Conservation (phyloP, 1,139 yeast species). For the Suhomyces panamericanus region DNA sequence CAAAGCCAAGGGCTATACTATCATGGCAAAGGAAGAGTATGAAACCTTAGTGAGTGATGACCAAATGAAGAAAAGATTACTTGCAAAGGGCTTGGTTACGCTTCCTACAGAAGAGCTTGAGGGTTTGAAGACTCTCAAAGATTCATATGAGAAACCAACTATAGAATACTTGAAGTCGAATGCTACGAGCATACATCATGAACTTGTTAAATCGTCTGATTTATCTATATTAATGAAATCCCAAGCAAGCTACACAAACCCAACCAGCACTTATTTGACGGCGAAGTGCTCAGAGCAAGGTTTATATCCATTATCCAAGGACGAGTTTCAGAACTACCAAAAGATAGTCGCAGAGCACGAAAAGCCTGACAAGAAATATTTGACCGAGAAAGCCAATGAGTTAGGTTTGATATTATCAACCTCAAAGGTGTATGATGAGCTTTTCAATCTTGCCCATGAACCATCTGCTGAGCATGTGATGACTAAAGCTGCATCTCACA, state of each 20-base stretch:
- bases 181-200: slow-evolving; percentile 19
- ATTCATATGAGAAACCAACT: slow-evolving; percentile 19
- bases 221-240: slow-evolving; percentile 21
- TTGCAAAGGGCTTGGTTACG: slow-evolving; percentile 36
- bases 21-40: slow-evolving; percentile 30
- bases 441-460: slow-evolving; percentile 26
- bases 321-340: slow-evolving; percentile 25
- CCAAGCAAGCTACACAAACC: slow-evolving; percentile 19
- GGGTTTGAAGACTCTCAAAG: slow-evolving; percentile 16
- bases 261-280: slow-evolving; percentile 31
- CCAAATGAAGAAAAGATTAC: slow-evolving; percentile 35
- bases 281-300: slow-evolving; percentile 27
- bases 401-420: slow-evolving; percentile 36
- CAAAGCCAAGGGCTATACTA: slow-evolving; percentile 29
- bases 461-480: slow-evolving; percentile 23
- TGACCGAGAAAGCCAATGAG: slow-evolving; percentile 27
- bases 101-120: slow-evolving; percentile 28
- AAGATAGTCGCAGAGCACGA: slow-evolving; percentile 30
- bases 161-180: slow-evolving; percentile 20
- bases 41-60: slow-evolving; percentile 32
- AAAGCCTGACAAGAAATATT: slow-evolving; percentile 27
- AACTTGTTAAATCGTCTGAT: slow-evolving; percentile 22
- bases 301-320: slow-evolving; percentile 27
- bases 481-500: slow-evolving; percentile 14
- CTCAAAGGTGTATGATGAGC: slow-evolving; percentile 30